Evolutionary conservation across 129 eudicot genomes (phyloP), one percentile per base, ranked within the genome.

Genomic region (Tanacetum coccineum): DNA sequence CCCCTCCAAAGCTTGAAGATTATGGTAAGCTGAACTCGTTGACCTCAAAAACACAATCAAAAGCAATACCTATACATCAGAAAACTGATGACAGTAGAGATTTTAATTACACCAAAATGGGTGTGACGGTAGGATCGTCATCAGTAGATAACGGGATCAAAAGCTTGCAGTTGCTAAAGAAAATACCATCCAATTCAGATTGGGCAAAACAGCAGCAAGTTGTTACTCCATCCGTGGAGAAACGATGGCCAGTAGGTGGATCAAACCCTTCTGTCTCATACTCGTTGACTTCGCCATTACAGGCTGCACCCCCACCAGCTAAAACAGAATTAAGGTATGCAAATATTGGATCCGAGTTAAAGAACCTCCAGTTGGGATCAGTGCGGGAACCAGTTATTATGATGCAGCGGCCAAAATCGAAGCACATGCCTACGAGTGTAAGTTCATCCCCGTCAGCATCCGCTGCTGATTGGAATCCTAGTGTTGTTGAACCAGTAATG

Each of bases 381-480:
- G 82, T 79, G 20, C 74, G 82, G 78, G 97, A 87, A 69, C 95
- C 95, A 8, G 85, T 86, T 26, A 78, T 78, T 62, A 80, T 87
- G 74, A 87, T 87, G 97, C 97, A 90, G 74, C 75, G 91, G 71
- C 89, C 97, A 13, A 86, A 84, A 76, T 73, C 84, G 54, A 86
- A 86, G 77, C 82, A 50, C 62, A 36, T 68, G 40, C 66, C 91
- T 1, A 55, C 70, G 7, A 64, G 85, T 26, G 82, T 79, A 74
- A 70, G 69, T 13, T 54, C 84, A 9, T 79, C 96, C 64, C 70
- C 88, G 12, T 78, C 91, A 9, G 79, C 79, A 49, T 59, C 76
- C 2, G 74, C 68, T 4, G 54, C 78, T 54, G 83, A 80, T 28
- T 83, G 87, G 95, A 82, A 83, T 70, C 87, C 84, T 12, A 78